Conservation (phyloP, 805 yeast genomes). For the Hanseniaspora occidentalis region DNA sequence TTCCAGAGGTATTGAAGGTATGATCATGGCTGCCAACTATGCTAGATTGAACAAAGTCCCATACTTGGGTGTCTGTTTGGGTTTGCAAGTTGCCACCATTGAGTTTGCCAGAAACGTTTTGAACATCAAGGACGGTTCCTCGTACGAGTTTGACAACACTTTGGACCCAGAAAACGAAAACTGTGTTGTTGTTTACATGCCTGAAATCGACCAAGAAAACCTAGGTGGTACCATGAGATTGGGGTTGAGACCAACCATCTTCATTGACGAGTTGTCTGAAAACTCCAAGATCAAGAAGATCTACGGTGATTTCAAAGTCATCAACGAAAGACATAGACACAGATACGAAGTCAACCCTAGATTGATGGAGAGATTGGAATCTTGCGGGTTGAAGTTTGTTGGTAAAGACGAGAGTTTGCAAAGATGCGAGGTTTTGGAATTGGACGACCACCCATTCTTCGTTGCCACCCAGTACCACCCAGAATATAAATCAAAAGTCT, state of each 20-base stretch:
- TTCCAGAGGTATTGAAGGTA: slow-evolving; percentile 93
- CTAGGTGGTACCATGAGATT: slow-evolving; percentile 99
- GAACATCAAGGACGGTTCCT: slow-evolving; percentile 55
- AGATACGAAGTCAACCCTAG: slow-evolving; percentile 94
- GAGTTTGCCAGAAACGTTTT: slow-evolving; percentile 79
- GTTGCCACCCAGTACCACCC: slow-evolving; percentile 98
- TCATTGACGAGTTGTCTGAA: slow-evolving; percentile 55
- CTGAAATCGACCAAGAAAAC: slow-evolving; percentile 90
- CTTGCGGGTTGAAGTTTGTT: slow-evolving; percentile 71
- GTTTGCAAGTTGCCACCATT: slow-evolving; percentile 93
- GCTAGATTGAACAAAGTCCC: slow-evolving; percentile 96
- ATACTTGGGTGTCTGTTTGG: slow-evolving; percentile 92
- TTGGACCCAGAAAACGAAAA: slow-evolving; percentile 40
- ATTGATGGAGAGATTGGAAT: slow-evolving; percentile 57
- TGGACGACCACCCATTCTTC: slow-evolving; percentile 75
- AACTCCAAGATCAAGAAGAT: slow-evolving; percentile 54
- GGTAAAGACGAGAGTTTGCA: slow-evolving; percentile 85
- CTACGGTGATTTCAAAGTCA: slow-evolving; percentile 58
- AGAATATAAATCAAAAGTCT: slow-evolving; percentile 89
- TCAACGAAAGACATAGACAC: slow-evolving; percentile 94
- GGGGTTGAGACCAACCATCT: slow-evolving; percentile 83
- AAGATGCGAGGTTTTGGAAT: slow-evolving; percentile 91
- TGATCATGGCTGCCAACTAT: slow-evolving; percentile 93
- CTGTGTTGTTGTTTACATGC: slow-evolving; percentile 90
- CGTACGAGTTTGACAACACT: slow-evolving; percentile 70